A percentile compares a stretch with the other conserved stretches of the same genome.
phyloP scores from a whole-genome alignment of 1,284 basidiomycete species.

The Ganoderma sinense region DNA sequence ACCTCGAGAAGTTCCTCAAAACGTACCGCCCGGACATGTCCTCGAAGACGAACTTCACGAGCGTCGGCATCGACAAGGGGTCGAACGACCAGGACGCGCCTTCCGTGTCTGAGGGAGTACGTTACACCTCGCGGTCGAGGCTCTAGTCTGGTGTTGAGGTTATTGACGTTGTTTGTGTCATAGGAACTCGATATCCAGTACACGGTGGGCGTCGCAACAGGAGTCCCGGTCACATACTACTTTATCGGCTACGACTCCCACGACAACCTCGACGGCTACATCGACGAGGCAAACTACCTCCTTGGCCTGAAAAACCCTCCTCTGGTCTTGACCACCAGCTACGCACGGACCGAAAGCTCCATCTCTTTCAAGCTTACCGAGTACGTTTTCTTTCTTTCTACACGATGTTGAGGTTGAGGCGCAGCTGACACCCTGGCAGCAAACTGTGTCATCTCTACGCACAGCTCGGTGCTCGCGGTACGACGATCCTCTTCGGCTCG shows the following conservation, averaged over 20 bases:
- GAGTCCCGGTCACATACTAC: conserved; percentile 37
- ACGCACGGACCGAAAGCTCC: conserved; percentile 38
- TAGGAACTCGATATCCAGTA: conserved; percentile 67
- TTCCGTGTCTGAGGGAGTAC: conserved; percentile 55
- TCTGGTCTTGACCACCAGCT: conserved; percentile 65
- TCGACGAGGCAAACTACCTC: conserved; percentile 25
- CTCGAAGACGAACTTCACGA: conserved; percentile 37
- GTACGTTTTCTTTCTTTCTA: conserved; percentile 15
- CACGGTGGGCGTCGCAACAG: conserved; percentile 64
- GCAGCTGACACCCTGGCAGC: too few species aligned
- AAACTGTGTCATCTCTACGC: conserved; percentile 30
- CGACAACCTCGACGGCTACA: conserved; percentile 23
- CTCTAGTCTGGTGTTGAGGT: too few species aligned
- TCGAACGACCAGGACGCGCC: conserved; percentile 48
- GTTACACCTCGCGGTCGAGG: conserved; percentile 28
- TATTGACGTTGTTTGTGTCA: neutral
- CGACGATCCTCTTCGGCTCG: conserved; percentile 66
- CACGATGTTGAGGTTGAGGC: too few species aligned
- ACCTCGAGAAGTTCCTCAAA: conserved; percentile 57
- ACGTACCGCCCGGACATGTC: conserved; percentile 58
- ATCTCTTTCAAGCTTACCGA: conserved; percentile 35
- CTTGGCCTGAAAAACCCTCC: conserved; percentile 60
- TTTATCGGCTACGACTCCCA: conserved; percentile 23
- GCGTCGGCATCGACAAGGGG: conserved; percentile 53
- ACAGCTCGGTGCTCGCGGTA: conserved; percentile 64